Evolutionary conservation across 148 eudicot species (phyloP).

Genomic region (Arbutus unedo): DNA sequence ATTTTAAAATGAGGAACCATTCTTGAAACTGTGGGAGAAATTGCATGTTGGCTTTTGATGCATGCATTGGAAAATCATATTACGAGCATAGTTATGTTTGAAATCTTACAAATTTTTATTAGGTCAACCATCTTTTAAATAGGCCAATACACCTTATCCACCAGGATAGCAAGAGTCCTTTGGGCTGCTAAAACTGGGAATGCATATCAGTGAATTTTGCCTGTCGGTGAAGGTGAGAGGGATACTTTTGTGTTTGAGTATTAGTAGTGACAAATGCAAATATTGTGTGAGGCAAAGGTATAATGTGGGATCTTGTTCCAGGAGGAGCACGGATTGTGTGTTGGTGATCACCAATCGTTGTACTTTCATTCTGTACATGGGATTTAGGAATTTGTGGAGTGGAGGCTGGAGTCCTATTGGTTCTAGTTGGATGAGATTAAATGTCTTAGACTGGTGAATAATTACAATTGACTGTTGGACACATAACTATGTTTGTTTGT

Average conservation of each 20-base stretch:
- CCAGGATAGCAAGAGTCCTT: neutral
- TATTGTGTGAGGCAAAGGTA: neutral
- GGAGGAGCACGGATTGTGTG: neutral
- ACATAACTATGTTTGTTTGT: neutral
- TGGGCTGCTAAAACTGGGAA: neutral
- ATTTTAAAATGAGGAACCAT: neutral
- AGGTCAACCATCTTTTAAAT: neutral
- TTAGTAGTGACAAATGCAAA: neutral
- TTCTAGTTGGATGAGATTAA: neutral
- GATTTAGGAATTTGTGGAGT: neutral
- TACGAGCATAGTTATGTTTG: neutral
- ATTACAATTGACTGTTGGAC: neutral
- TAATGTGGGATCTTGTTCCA: neutral
- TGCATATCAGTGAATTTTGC: neutral
- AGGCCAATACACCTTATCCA: neutral
- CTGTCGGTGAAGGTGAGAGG: neutral
- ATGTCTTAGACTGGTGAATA: slow-evolving; percentile 1
- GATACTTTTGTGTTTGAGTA: neutral
- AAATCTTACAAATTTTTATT: neutral
- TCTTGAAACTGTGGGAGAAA: neutral
- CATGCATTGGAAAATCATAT: neutral
- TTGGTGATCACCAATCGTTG: neutral
- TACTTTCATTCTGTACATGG: neutral
- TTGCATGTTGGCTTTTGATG: neutral
- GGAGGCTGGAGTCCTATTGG: neutral